phyloP scores from a whole-genome alignment of 2,329 filamentous ascomycete species.

The Exophiala aquamarina region DNA sequence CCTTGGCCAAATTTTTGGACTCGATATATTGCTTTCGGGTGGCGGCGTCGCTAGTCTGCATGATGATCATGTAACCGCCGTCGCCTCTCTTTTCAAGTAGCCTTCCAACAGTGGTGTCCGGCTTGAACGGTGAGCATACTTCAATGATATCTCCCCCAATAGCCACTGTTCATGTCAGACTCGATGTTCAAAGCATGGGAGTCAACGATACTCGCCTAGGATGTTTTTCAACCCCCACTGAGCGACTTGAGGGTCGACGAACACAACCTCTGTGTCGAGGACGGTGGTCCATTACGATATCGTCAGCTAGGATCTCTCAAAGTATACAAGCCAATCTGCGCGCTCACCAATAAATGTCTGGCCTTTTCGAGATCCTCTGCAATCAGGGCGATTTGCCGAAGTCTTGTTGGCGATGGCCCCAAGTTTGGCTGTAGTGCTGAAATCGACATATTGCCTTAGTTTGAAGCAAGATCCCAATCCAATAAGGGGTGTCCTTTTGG shows the following conservation, averaged over 20 bases:
- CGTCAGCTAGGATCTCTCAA: not conserved
- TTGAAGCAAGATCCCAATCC: no score
- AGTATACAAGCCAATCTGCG: not conserved
- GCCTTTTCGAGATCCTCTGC: conserved; percentile 26
- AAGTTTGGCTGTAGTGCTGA: no score
- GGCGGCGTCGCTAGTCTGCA: conserved; percentile 45
- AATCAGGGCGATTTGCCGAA: conserved; percentile 30
- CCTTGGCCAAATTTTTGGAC: conserved; percentile 34
- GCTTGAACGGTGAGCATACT: conserved; percentile 37
- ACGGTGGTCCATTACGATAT: conserved; percentile 29
- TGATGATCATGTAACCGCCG: conserved; percentile 51
- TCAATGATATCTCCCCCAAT: conserved; percentile 47
- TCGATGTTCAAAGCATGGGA: not conserved
- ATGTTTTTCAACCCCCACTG: conserved; percentile 44
- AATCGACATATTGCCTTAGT: no score
- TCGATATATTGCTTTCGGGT: conserved; percentile 40
- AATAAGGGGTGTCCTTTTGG: no score
- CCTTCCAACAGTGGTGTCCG: conserved; percentile 41
- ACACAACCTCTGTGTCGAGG: conserved; percentile 42
- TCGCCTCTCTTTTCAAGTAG: conserved; percentile 44
- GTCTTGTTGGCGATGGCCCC: conserved; percentile 20
- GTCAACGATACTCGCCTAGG: conserved; percentile 31
- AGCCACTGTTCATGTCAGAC: conserved; percentile 32
- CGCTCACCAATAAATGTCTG: conserved; percentile 25
- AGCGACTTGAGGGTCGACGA: conserved; percentile 38